Conservation (phyloP, 345 rosid genomes). For the Crucihimalaya himalaica region DNA sequence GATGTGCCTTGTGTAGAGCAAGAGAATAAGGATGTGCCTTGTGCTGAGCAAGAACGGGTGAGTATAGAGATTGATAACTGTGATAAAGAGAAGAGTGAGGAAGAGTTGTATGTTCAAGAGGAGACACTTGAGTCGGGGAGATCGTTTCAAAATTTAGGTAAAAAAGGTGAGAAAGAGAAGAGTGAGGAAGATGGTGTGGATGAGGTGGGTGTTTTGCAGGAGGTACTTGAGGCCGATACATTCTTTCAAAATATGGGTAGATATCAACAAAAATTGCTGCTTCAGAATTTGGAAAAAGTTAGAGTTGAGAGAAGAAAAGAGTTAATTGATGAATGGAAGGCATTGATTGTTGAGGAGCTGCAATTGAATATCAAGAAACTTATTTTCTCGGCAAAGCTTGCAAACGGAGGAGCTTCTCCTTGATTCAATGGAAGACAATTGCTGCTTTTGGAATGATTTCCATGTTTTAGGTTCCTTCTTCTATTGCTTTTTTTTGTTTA, state of each 20-base stretch:
- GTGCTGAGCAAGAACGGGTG: not conserved
- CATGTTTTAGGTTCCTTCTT: not conserved
- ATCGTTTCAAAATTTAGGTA: not conserved
- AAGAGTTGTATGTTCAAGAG: constrained; percentile 1
- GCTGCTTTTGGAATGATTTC: not conserved
- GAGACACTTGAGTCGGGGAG: not conserved
- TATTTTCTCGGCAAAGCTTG: constrained; percentile 18
- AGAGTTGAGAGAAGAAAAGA: not conserved
- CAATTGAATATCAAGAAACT: not conserved
- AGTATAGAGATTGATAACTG: not conserved
- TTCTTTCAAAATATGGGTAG: not conserved
- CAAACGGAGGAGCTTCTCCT: not conserved
- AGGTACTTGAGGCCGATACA: not conserved
- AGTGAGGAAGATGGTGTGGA: constrained; percentile 6
- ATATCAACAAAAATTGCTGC: constrained; percentile 12
- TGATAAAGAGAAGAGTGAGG: constrained; percentile 15
- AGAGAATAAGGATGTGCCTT: not conserved
- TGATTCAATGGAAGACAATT: not conserved
- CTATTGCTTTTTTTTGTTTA: too few species aligned
- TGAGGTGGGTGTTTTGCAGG: constrained; percentile 12
- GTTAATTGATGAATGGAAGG: constrained; percentile 18
- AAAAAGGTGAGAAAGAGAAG: constrained; percentile 6
- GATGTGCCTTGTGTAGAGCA: not conserved
- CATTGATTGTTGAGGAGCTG: constrained; percentile 3
- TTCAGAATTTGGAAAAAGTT: constrained; percentile 1